These are phyloP conservation scores for Pseudocercospora ulei DNA, from an alignment of 2,329 filamentous ascomycete species.

Conservation along the genomic window DNA sequence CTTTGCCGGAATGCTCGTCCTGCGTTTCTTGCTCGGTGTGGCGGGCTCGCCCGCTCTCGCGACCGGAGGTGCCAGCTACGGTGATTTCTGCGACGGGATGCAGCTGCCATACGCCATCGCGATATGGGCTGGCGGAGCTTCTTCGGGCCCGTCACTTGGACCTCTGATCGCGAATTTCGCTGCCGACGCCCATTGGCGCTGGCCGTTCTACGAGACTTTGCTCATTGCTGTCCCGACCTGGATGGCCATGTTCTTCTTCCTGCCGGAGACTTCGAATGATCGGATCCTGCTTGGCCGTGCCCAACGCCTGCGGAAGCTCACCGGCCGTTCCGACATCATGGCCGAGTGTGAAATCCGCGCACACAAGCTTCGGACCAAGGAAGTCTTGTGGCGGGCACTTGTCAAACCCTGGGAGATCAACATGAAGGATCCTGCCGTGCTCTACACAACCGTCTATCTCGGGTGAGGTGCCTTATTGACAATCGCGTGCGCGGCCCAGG, in stretches of 20 bases:
- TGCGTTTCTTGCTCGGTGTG: conserved; percentile 56
- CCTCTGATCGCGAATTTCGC: conserved; percentile 44
- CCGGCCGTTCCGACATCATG: conserved; percentile 27
- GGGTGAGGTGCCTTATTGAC: too few species aligned
- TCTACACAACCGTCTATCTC: conserved; percentile 41
- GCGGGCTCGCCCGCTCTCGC: conserved; percentile 58
- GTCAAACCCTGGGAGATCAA: conserved; percentile 51
- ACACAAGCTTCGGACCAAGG: not conserved
- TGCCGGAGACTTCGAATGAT: conserved; percentile 48
- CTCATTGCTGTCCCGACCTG: conserved; percentile 49
- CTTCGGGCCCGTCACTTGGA: conserved; percentile 46
- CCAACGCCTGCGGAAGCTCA: conserved; percentile 34
- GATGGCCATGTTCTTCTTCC: conserved; percentile 48
- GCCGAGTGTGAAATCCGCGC: conserved; percentile 6
- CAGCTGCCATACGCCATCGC: conserved; percentile 40
- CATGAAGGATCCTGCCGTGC: conserved; percentile 44
- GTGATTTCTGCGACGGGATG: conserved; percentile 44
- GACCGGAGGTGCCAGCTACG: conserved; percentile 47
- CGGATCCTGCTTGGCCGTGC: conserved; percentile 37
- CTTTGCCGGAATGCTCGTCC: conserved; percentile 50
- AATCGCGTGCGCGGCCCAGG: too few species aligned
- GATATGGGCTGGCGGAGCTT: conserved; percentile 39
- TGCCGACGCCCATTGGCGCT: conserved; percentile 54
- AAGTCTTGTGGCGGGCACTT: conserved; percentile 42
- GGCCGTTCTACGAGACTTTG: conserved; percentile 54